A percentile compares a stretch with the other conserved stretches of the same genome.
These are phyloP conservation scores for Thuidium tamariscinum DNA, from an alignment of 225 moss, liverwort and hornwort genomes.

Conservation along the genomic window DNA sequence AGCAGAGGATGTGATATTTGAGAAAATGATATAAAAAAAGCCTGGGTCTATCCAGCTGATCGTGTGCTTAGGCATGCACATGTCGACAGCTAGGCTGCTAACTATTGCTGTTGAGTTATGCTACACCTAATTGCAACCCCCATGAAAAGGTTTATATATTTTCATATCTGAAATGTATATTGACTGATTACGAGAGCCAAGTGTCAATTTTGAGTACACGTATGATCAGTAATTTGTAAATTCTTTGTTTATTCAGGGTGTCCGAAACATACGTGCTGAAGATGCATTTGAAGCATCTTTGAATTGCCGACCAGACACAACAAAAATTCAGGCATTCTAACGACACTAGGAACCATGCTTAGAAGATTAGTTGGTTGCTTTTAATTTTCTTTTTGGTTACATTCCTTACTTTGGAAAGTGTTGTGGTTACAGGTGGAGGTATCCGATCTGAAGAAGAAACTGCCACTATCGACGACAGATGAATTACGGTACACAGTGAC, in stretches of 20 bases:
- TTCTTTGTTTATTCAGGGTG: background rate
- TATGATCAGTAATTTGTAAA: background rate
- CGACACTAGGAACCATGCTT: background rate
- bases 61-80: background rate
- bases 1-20: background rate
- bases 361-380: background rate
- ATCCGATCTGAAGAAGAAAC: constrained; percentile 49
- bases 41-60: background rate
- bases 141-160: background rate
- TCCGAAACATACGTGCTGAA: background rate
- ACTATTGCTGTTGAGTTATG: background rate
- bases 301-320: background rate
- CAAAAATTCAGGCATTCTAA: background rate
- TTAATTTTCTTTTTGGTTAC: background rate
- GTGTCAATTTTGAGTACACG: background rate
- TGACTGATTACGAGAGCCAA: background rate
- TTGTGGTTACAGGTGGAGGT: constrained; percentile 48
- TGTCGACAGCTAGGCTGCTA: background rate
- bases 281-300: background rate
- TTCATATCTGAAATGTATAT: background rate
- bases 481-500: background rate
- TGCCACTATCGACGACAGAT: background rate
- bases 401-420: background rate
- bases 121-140: background rate
- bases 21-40: background rate